A percentile compares a stretch with the other conserved stretches of the same genome.
Evolutionary conservation across 2,329 filamentous ascomycete species (phyloP).

Genomic region (Colletotrichum sp.): DNA sequence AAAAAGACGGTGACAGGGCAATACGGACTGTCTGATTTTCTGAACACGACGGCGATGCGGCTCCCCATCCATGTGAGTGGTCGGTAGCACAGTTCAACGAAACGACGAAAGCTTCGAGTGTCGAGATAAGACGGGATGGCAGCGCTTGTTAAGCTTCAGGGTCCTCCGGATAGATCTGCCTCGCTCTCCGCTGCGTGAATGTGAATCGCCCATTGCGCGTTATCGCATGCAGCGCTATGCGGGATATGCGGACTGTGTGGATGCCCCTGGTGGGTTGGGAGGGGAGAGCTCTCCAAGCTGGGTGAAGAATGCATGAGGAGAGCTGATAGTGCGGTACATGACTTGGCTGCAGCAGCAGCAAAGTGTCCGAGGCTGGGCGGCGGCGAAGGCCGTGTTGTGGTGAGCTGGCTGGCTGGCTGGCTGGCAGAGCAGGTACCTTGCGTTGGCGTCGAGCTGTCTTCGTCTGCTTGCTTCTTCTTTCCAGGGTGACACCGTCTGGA

Average conservation of each 20-base stretch:
- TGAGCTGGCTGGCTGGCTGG: not conserved
- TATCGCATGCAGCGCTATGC: conserved; percentile 22
- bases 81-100: not conserved
- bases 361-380: not conserved
- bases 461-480: not conserved
- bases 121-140: conserved; percentile 22
- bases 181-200: conserved; percentile 14
- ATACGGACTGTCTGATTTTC: not conserved
- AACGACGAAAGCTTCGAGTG: conserved; percentile 13
- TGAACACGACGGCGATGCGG: not conserved
- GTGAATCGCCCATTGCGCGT: conserved; percentile 14
- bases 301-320: conserved; percentile 10
- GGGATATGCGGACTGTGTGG: conserved; percentile 18
- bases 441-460: not conserved
- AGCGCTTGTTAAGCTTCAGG: conserved; percentile 20
- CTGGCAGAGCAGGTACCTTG: not conserved
- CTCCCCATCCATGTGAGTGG: not conserved
- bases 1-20: not conserved
- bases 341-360: not conserved
- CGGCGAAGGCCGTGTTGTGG: not conserved
- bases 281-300: not conserved
- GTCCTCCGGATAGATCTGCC: conserved; percentile 18
- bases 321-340: conserved; percentile 15
- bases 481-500: not conserved
- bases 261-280: conserved; percentile 4